Percentiles rank a stretch among this genome's conserved stretches.
These are phyloP conservation scores for Quaeritorhiza haematococci DNA, from an alignment of 371 early-diverging fungal species.

Conservation along the genomic window DNA sequence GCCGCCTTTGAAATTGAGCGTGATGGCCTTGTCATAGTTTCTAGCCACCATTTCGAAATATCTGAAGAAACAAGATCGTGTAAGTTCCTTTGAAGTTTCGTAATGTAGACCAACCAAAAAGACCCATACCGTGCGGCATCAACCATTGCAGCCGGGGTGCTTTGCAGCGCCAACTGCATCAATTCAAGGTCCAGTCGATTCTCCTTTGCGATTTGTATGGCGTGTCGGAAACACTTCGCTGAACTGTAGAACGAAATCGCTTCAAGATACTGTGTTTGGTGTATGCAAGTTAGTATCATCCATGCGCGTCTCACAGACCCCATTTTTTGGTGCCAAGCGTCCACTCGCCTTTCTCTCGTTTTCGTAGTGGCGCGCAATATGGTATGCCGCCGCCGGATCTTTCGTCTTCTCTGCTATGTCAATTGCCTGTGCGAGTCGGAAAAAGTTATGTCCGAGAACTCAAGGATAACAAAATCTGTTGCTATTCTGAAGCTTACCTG, in stretches of 20 bases:
- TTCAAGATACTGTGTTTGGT: slow-evolving; percentile 16
- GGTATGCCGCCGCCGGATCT: slow-evolving; percentile 33
- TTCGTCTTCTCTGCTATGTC: slow-evolving; percentile 27
- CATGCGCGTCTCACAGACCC: not conserved
- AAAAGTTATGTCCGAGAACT: too few species aligned
- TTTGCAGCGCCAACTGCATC: slow-evolving; percentile 41
- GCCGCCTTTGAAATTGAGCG: slow-evolving; percentile 30
- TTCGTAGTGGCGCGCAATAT: slow-evolving; percentile 42
- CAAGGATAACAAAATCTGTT: too few species aligned
- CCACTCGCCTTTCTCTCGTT: slow-evolving; percentile 34
- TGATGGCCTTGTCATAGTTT: slow-evolving; percentile 33
- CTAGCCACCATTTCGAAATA: slow-evolving; percentile 28
- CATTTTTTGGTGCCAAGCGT: not conserved
- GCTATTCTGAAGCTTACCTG: slow-evolving; percentile 9
- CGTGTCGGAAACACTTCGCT: slow-evolving; percentile 41
- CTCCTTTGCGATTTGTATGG: slow-evolving; percentile 45
- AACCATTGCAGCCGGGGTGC: slow-evolving; percentile 27
- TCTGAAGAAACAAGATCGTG: slow-evolving; percentile 11
- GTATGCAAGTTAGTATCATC: slow-evolving; percentile 2
- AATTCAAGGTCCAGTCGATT: slow-evolving; percentile 32
- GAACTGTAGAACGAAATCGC: slow-evolving; percentile 37
- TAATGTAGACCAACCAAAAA: not conserved
- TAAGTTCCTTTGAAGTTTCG: slow-evolving; percentile 2
- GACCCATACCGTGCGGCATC: slow-evolving; percentile 38
- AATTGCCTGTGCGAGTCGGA: too few species aligned